These are phyloP conservation scores for Amesomyces nigricolor DNA, from an alignment of 2,329 filamentous ascomycete genomes.

Conservation along the genomic window DNA sequence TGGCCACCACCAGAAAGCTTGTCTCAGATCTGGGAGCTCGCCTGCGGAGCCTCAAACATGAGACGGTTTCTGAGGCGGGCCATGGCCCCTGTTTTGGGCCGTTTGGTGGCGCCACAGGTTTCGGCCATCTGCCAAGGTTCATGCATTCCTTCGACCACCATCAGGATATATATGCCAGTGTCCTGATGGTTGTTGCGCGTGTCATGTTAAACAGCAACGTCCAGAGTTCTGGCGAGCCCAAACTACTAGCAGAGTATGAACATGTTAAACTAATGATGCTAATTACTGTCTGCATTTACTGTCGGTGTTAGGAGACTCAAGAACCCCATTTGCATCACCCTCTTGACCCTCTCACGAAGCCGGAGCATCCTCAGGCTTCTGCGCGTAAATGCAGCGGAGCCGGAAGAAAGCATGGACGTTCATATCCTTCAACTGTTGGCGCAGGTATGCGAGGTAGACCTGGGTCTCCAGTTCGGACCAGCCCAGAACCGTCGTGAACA, in stretches of 20 bases:
- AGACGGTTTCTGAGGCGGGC: constrained; percentile 20
- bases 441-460: background rate
- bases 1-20: constrained; percentile 19
- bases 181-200: too few relatives aligned
- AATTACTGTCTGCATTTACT: too few relatives aligned
- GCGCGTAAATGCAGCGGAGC: background rate
- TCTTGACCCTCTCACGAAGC: background rate
- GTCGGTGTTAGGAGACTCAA: too few relatives aligned
- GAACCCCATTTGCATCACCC: too few relatives aligned
- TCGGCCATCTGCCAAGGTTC: too few relatives aligned
- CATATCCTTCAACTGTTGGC: too few relatives aligned
- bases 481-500: background rate
- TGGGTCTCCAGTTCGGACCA: background rate
- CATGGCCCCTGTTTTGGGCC: background rate
- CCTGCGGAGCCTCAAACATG: constrained; percentile 20
- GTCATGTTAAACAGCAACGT: too few relatives aligned
- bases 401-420: background rate
- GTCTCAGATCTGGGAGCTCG: constrained; percentile 14
- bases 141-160: too few relatives aligned
- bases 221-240: too few relatives aligned
- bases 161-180: too few relatives aligned
- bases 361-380: background rate
- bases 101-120: background rate
- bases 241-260: too few relatives aligned
- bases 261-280: too few relatives aligned